Evolutionary conservation across 768 basidiomycete species (phyloP).

Genomic region (Postia placenta): DNA sequence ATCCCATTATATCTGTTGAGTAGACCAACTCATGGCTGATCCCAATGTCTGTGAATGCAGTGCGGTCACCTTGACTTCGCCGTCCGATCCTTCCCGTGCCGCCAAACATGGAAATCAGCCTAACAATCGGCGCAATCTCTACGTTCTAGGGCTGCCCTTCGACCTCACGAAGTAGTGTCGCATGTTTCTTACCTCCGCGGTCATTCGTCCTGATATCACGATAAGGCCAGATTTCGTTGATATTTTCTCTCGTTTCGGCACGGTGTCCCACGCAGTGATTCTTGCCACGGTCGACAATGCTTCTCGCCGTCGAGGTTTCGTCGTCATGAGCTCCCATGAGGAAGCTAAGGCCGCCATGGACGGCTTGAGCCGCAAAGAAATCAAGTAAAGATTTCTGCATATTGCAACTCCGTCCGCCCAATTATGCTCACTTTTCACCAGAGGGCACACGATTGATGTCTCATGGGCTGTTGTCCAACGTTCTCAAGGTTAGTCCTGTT

Average conservation of each 20-base stretch:
- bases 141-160: slow-evolving; percentile 80
- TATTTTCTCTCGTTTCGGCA: slow-evolving; percentile 60
- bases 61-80: slow-evolving; percentile 16
- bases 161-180: slow-evolving; percentile 61
- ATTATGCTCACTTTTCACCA: slow-evolving; percentile 19
- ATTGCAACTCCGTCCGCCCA: slow-evolving; percentile 1
- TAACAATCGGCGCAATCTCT: slow-evolving; percentile 67
- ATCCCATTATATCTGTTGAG: background rate
- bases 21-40: background rate
- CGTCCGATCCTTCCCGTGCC: slow-evolving; percentile 14
- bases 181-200: background rate
- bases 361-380: slow-evolving; percentile 56
- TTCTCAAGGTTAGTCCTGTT: slow-evolving; percentile 52
- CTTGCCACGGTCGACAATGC: slow-evolving; percentile 81
- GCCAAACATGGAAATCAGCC: slow-evolving; percentile 27
- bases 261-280: slow-evolving; percentile 71
- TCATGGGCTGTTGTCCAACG: slow-evolving; percentile 88
- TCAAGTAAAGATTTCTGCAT: slow-evolving; percentile 42
- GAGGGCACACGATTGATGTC: slow-evolving; percentile 72
- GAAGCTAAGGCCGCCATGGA: slow-evolving; percentile 70
- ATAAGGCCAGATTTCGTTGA: slow-evolving; percentile 49
- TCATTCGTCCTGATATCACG: too few species aligned
- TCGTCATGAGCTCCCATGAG: slow-evolving; percentile 72
- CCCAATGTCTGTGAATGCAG: slow-evolving; percentile 9
- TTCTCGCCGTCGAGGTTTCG: slow-evolving; percentile 76